Conservation (phyloP, 345 rosid genomes). For the Schrenkiella parvula region DNA sequence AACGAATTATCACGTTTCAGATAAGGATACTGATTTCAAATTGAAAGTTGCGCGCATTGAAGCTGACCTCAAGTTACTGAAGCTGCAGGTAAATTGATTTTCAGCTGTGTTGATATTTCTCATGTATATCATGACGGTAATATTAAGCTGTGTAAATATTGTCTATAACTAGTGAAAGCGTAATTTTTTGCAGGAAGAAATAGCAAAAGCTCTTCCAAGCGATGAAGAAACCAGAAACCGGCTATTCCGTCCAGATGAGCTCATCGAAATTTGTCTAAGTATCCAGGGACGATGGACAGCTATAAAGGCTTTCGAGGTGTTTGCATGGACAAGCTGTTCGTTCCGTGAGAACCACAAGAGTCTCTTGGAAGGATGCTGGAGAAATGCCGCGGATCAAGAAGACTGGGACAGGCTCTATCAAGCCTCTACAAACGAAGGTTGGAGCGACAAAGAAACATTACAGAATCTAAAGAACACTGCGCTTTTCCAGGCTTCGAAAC, state of each 20-base stretch:
- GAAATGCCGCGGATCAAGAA: constrained; percentile 69
- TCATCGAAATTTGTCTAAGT: constrained; percentile 60
- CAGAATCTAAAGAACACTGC: constrained; percentile 55
- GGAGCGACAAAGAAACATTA: constrained; percentile 83
- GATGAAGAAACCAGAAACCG: constrained; percentile 36
- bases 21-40: constrained; percentile 46
- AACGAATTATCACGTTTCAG: constrained; percentile 8
- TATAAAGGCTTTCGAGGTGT: constrained; percentile 67
- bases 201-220: constrained; percentile 40
- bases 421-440: constrained; percentile 63
- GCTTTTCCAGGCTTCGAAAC: constrained; percentile 70
- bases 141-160: neutral
- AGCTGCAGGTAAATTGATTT: constrained; percentile 58
- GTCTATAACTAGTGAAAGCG: neutral
- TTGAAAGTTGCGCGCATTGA: constrained; percentile 62
- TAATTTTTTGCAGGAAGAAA: constrained; percentile 54
- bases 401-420: constrained; percentile 71
- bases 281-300: constrained; percentile 50
- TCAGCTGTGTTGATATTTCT: constrained; percentile 7
- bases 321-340: constrained; percentile 84
- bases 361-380: constrained; percentile 91
- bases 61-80: constrained; percentile 82
- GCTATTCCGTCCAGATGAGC: constrained; percentile 70
- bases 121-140: neutral
- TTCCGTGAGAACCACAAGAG: constrained; percentile 62